A percentile compares a stretch with the other conserved stretches of the same genome.
phyloP scores from a whole-genome alignment of 2,329 filamentous ascomycete species.

The Ophiostoma pallidulum region DNA sequence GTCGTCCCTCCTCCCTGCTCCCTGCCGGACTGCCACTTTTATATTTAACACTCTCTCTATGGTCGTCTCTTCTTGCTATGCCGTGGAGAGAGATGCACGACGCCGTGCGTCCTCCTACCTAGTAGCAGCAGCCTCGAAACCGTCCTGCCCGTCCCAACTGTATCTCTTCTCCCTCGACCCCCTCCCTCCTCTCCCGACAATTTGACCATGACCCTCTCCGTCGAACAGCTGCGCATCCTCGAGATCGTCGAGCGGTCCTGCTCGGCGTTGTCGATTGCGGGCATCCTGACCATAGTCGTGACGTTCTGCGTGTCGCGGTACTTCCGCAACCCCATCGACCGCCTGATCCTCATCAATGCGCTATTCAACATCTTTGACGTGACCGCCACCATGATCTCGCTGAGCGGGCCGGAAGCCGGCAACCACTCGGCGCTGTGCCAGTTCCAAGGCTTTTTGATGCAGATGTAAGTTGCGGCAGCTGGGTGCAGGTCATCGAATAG shows the following conservation, averaged over 20 bases:
- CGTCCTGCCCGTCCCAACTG: too few species aligned
- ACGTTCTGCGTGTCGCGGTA: slow-evolving; percentile 24
- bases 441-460: slow-evolving; percentile 29
- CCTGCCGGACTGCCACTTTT: too few species aligned
- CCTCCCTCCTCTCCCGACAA: not conserved
- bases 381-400: slow-evolving; percentile 29
- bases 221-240: slow-evolving; percentile 21
- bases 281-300: slow-evolving; percentile 26
- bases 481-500: too few species aligned
- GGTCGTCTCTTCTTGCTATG: too few species aligned
- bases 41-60: too few species aligned
- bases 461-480: slow-evolving; percentile 22
- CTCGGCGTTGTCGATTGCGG: slow-evolving; percentile 25
- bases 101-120: too few species aligned
- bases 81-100: too few species aligned
- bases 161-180: not conserved
- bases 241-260: slow-evolving; percentile 23
- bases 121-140: too few species aligned
- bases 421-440: slow-evolving; percentile 26
- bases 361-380: slow-evolving; percentile 30
- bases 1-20: too few species aligned
- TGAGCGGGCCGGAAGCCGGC: slow-evolving; percentile 26
- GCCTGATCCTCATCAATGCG: slow-evolving; percentile 29
- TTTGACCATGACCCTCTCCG: slow-evolving; percentile 17
- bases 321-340: slow-evolving; percentile 30